Base-by-base conservation (phyloP, 805 yeast genomes). In the baker's yeast (Saccharomyces cerevisiae) region DNA sequence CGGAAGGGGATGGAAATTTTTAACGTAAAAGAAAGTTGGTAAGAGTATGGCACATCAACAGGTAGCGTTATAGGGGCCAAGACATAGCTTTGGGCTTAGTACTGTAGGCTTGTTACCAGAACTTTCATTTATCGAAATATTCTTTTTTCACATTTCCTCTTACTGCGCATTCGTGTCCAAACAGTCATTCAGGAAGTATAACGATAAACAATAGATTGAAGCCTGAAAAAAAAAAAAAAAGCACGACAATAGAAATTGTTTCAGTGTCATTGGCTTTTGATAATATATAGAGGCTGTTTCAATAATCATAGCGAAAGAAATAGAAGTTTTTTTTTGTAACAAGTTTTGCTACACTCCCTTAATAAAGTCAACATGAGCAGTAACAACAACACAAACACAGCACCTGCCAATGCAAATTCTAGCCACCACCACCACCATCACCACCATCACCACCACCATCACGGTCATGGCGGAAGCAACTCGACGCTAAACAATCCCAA, bases 401-500 rank as follows among this genome's bases (percentile, higher is more conserved):
- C 41, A 46, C 41, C 43, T 50, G 31, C 48, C 1, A 46, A 22
- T 51, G 54, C 27, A 6, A 46, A 22, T 51, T 52, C 21, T 17
- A 55, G 43, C 36, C 56, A 49, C 50, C 59, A 54, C 27, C 61
- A 57, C 41, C 62, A 54, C 31, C 65, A 62, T 46, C 64, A 58
- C 29, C 58, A 56, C 50, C 67, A 65, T 49, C 67, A 62, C 17
- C 61, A 61, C 43, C 62, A 59, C 46, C 61, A 55, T 46, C 57
- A 54, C 31, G 53, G 51, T 43, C 59, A 55, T 46, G 48, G 49
- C 9, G 48, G 49, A 36, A 52, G 55, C 6, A 51, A 32, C 28
- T 30, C 31, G 26, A 47, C 48, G 17, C 47, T 48, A 22, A 43
- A 49, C 46, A 48, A 41, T 22, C 46, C 43, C n/a, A 24, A 47